Conservation (phyloP, 1,284 basidiomycete genomes). For the Pseudozyma hubeiensis region DNA sequence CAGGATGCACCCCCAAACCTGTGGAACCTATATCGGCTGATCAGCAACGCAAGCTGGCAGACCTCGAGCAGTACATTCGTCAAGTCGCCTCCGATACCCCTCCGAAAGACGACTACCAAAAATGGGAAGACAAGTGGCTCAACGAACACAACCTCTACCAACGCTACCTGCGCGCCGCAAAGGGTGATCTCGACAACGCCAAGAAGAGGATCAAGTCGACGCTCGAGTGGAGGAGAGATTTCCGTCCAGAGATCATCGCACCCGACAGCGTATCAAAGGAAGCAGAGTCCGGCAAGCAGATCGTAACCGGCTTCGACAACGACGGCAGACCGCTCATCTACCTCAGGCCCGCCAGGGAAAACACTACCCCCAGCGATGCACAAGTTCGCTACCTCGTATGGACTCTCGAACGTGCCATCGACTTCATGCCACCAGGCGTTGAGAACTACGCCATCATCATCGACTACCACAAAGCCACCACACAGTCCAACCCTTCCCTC, state of each 20-base stretch:
- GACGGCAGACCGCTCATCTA: slow-evolving; percentile 63
- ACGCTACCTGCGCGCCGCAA: slow-evolving; percentile 62
- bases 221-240: slow-evolving; percentile 63
- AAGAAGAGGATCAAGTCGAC: slow-evolving; percentile 62
- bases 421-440: slow-evolving; percentile 59
- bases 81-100: slow-evolving; percentile 11
- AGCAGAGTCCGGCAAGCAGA: slow-evolving; percentile 63
- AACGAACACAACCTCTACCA: slow-evolving; percentile 48
- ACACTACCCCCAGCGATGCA: slow-evolving; percentile 56
- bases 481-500: slow-evolving; percentile 56
- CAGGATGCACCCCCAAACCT: slow-evolving; percentile 28
- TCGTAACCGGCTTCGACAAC: slow-evolving; percentile 64
- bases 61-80: slow-evolving; percentile 34
- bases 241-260: slow-evolving; percentile 62
- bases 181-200: slow-evolving; percentile 60
- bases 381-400: slow-evolving; percentile 66
- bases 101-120: slow-evolving; percentile 44
- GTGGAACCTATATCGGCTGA: slow-evolving; percentile 23
- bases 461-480: slow-evolving; percentile 55
- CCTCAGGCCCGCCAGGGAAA: slow-evolving; percentile 63
- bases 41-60: slow-evolving; percentile 29
- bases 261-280: slow-evolving; percentile 59
- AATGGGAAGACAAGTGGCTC: slow-evolving; percentile 56
- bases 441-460: slow-evolving; percentile 61
- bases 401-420: slow-evolving; percentile 63